Evolutionary conservation across 129 eudicot genomes (phyloP).

Genomic region (Arctium lappa): DNA sequence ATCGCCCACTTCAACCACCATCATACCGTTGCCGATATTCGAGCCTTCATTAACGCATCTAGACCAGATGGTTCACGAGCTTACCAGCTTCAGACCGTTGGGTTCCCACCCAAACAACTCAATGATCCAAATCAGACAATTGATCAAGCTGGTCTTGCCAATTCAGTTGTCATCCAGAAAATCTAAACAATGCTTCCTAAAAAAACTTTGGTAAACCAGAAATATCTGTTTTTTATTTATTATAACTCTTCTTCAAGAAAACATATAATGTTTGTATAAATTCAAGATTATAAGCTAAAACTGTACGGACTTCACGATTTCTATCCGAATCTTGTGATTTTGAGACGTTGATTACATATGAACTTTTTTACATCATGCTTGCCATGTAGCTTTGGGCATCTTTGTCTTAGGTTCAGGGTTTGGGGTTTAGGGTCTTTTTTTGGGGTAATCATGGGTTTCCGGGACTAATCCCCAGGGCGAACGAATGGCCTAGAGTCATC

Average conservation of each 20-base stretch:
- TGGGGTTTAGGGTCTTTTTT: not conserved
- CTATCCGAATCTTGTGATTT: not conserved
- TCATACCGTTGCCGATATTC: constrained; percentile 75
- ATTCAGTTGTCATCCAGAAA: constrained; percentile 83
- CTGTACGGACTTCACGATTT: not conserved
- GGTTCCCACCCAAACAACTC: constrained; percentile 83
- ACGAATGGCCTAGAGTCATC: too few species aligned
- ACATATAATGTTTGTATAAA: constrained; percentile 21
- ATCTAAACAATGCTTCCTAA: constrained; percentile 21
- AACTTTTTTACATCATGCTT: not conserved
- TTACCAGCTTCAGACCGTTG: constrained; percentile 76
- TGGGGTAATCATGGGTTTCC: too few species aligned
- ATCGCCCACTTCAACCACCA: constrained; percentile 76
- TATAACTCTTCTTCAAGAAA: constrained; percentile 9
- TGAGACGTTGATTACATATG: not conserved
- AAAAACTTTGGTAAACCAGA: constrained; percentile 12
- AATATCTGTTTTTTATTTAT: constrained; percentile 4
- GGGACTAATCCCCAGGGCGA: too few species aligned
- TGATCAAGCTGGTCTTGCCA: constrained; percentile 82
- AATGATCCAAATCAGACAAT: constrained; percentile 66
- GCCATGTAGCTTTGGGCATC: not conserved
- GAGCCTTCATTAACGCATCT: constrained; percentile 74
- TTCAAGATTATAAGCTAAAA: constrained; percentile 12
- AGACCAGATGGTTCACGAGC: constrained; percentile 64
- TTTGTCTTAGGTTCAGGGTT: not conserved